Percentiles rank a stretch among this genome's conserved stretches.
phyloP scores from a whole-genome alignment of 257 asterid species.

The Cinchona pubescens region DNA sequence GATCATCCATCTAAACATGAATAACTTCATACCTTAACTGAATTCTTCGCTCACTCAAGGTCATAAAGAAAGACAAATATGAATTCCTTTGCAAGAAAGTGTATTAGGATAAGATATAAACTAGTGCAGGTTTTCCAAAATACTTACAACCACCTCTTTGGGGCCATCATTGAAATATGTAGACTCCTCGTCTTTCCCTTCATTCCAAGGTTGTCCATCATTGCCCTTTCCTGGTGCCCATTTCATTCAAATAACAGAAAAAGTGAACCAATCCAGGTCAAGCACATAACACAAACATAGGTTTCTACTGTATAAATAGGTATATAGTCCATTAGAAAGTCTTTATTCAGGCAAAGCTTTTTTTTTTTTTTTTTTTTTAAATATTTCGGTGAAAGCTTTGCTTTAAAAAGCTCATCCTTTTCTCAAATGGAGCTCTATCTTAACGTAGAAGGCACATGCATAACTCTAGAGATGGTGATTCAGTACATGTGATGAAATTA shows the following conservation, averaged over 20 bases:
- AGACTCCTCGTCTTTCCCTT: conserved; percentile 41
- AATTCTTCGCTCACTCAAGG: not conserved
- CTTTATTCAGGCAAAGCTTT: not conserved
- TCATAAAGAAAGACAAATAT: not conserved
- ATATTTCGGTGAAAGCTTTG: not conserved
- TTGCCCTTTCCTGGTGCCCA: conserved; percentile 49
- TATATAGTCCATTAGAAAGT: not conserved
- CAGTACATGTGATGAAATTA: not conserved
- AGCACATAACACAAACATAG: not conserved
- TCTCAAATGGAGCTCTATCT: not conserved
- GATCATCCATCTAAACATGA: not conserved
- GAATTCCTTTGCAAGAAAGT: not conserved
- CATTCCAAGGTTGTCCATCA: conserved; percentile 26
- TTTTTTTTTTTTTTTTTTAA: no score
- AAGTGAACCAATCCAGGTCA: not conserved
- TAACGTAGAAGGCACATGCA: not conserved
- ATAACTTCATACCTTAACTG: not conserved
- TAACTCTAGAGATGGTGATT: not conserved
- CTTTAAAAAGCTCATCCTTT: not conserved
- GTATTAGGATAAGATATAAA: not conserved
- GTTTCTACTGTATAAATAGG: not conserved
- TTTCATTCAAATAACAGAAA: conserved; percentile 21
- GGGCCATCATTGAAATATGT: conserved; percentile 42
- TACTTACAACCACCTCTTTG: conserved; percentile 55
- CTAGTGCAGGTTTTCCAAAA: not conserved